A percentile compares a stretch with the other conserved stretches of the same genome.
phyloP scores from a whole-genome alignment of 208 protist species.

The Entamoeba invadens region DNA sequence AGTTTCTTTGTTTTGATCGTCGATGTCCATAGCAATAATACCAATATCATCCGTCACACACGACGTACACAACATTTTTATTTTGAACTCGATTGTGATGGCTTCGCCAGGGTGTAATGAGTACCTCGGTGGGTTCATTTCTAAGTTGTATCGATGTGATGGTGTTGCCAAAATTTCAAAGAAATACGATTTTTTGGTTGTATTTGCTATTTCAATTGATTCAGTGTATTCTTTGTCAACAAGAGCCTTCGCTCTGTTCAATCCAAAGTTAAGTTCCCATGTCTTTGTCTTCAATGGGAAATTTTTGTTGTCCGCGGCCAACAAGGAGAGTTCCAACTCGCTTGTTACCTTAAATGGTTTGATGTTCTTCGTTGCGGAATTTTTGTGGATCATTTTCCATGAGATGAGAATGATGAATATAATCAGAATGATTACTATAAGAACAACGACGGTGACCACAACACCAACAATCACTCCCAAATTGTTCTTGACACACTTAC shows the following conservation, averaged over 20 bases:
- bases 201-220: neutral
- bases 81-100: neutral
- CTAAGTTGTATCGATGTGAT: neutral
- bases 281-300: neutral
- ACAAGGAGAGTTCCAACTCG: neutral
- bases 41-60: neutral
- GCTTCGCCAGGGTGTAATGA: neutral
- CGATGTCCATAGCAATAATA: neutral
- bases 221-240: neutral
- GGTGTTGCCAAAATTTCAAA: neutral
- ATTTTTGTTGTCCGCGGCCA: neutral
- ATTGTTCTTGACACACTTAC: neutral
- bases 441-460: neutral
- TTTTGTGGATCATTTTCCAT: neutral
- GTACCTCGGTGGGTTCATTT: neutral
- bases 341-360: neutral
- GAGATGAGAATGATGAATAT: neutral
- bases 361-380: neutral
- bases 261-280: neutral
- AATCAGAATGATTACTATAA: neutral
- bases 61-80: neutral
- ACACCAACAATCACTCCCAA: neutral
- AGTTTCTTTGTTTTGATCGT: neutral
- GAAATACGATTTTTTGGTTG: neutral
- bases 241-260: neutral